Base-by-base conservation (phyloP, 805 yeast species). In the Wickerhamomyces strasburgensis region DNA sequence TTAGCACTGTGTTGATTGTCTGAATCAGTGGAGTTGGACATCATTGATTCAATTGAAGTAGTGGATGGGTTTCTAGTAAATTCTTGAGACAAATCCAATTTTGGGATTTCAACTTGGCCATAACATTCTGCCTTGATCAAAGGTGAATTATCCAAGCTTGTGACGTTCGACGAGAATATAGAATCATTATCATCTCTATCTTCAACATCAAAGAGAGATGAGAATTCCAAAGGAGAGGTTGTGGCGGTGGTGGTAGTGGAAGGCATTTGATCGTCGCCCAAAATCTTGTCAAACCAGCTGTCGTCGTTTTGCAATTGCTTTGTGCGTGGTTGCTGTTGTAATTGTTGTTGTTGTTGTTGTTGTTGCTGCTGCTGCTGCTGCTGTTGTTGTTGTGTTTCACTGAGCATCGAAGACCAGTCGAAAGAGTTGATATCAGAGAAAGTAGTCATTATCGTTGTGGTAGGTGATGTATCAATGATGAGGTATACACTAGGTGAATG, bases 61-160 rank as follows among this genome's bases (percentile, higher is more conserved):
- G 37, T 29, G 14, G 48, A 44, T 14, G 37, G 18, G 21, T 35
- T 38, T 38, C 51, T 41, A 7, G 39, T 33, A 14, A 46, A 5
- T 14, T 25, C 27, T 13, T 29, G 19, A 9, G 10, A 21, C 10
- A 47, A 29, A 11, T 39, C 38, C 33, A 51, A 30, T 17, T 31
- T 37, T 13, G 47, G 48, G 6, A 48, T 23, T 6, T 25, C 29
- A 25, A 31, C 19, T 15, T 30, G 24, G 9, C 29, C 37, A 14
- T 26, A 15, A 2, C 50, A 57, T 31, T 56, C 61, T 3, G 56
- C 23, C 35, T 57, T 56, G 33, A 57, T 43, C 39, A 56, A 32
- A 15, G 62, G 62, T 1, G 61, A 55, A 29, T 55, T 57, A 27
- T 50, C 54, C 5, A 56, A 33, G 5, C 51, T 43, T n/a, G 56